Evolutionary conservation across 805 yeast genomes (phyloP), one percentile per base, ranked within the genome.

Genomic region (Wickerhamiella azymoides): DNA sequence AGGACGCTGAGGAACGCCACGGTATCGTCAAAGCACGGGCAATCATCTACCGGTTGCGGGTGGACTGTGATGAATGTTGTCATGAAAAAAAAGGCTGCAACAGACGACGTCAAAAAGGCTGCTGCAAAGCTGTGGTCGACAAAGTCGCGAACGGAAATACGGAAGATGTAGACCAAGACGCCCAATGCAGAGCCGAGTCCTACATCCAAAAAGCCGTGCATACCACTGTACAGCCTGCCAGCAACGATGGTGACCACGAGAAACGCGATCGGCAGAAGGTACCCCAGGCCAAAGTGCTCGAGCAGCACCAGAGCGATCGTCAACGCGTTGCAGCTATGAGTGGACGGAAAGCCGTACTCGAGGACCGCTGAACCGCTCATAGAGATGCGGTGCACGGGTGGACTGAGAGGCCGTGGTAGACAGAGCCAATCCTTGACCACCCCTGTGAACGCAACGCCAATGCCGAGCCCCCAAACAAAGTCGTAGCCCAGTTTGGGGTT

Each of bases 21-120:
- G 16, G 86, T 77, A 60, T 89, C 98, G 57, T 88, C 96, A 58
- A 80, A 89, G 61, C 98, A 92, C 1, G 98, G 98, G 58, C 98
- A 89, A 53, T 79, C 81, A 55, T 92, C 98, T 17, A 82, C 77
- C 1, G 97, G 97, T 48, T 73, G 76, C 0, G 86, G 82, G 62
- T 86, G 94, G 36, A 70, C 62, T 54, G 80, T 77, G 18, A 88
- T 71, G 5, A 36, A 10, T 7, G 27, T 18, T 3, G 32, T 25
- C 13, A 39, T 16, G 10, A 49, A 13, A 1, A 45, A 28, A 13
- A 40, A 19, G 2, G 44, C 16, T 1, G 51, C 47, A 18, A 50
- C 16, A 3, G 36, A 10, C 13, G 43, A 7, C 5, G 18, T 5
- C 3, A 18, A 19, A 21, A 27, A 3, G 6, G 51, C 42, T 10